These are phyloP conservation scores for Leccinum pachyderme DNA, from an alignment of 1,284 basidiomycete species.

Conservation along the genomic window DNA sequence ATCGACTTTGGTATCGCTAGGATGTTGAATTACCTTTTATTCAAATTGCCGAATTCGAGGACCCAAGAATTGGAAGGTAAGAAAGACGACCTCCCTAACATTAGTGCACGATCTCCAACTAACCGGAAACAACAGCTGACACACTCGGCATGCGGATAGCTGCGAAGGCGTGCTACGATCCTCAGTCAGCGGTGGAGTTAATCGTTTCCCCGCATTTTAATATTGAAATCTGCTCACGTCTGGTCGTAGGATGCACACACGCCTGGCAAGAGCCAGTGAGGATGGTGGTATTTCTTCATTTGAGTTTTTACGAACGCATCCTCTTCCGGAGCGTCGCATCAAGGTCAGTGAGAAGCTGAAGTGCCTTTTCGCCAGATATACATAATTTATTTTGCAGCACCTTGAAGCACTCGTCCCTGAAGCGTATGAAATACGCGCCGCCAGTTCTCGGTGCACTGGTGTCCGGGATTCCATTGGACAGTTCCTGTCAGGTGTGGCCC, in stretches of 20 bases:
- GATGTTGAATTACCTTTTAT: constrained; percentile 51
- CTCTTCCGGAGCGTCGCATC: constrained; percentile 65
- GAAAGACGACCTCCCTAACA: constrained; percentile 3
- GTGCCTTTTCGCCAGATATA: background rate
- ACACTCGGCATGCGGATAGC: constrained; percentile 72
- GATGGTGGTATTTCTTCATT: constrained; percentile 31
- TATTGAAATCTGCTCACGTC: constrained; percentile 2
- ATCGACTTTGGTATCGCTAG: constrained; percentile 52
- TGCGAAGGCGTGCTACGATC: constrained; percentile 81
- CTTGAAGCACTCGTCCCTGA: constrained; percentile 57
- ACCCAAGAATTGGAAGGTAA: constrained; percentile 78
- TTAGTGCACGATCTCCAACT: background rate
- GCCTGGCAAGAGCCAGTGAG: constrained; percentile 55
- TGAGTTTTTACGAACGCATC: constrained; percentile 75
- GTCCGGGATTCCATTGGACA: constrained; percentile 29
- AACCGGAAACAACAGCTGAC: constrained; percentile 52
- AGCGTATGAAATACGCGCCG: constrained; percentile 50
- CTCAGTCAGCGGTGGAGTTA: constrained; percentile 70
- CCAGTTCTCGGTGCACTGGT: constrained; percentile 45
- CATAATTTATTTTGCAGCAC: constrained; percentile 36
- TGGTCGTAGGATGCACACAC: constrained; percentile 59
- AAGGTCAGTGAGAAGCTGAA: constrained; percentile 44
- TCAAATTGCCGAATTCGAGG: constrained; percentile 83
- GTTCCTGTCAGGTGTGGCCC: constrained; percentile 19
- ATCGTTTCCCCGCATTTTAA: constrained; percentile 20